Percentiles rank a stretch among this genome's conserved stretches.
These are phyloP conservation scores for Trichoderma lentiforme DNA, from an alignment of 2,329 filamentous ascomycete species.

Conservation along the genomic window DNA sequence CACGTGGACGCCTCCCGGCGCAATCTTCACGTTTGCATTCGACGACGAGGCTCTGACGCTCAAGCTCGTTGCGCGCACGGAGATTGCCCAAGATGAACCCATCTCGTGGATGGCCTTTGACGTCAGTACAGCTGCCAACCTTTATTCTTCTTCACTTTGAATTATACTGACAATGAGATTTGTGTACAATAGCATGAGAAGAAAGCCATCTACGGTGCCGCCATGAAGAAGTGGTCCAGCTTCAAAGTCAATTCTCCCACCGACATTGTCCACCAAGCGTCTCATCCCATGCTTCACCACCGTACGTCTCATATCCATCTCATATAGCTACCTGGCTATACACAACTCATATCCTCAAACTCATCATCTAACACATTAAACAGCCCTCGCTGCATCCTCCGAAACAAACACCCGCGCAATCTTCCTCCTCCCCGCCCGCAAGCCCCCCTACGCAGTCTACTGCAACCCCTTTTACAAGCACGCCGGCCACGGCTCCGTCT, in stretches of 20 bases:
- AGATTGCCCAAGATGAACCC: constrained; percentile 77
- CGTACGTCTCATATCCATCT: constrained; percentile 48
- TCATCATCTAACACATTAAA: background rate
- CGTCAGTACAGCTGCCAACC: constrained; percentile 45
- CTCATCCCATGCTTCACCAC: constrained; percentile 73
- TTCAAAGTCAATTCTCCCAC: constrained; percentile 72
- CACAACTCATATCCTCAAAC: background rate
- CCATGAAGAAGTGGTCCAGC: constrained; percentile 92
- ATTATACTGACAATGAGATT: background rate
- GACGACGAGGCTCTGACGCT: constrained; percentile 76
- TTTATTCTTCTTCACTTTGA: background rate
- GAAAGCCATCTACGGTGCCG: constrained; percentile 83
- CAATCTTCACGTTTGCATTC: constrained; percentile 86
- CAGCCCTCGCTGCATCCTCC: constrained; percentile 64
- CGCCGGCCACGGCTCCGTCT: constrained; percentile 78
- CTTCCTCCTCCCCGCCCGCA: constrained; percentile 76
- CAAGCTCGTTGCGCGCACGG: constrained; percentile 73
- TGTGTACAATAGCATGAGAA: constrained; percentile 60
- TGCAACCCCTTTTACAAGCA: constrained; percentile 88
- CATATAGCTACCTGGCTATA: background rate
- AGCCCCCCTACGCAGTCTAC: constrained; percentile 78
- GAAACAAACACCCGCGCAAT: constrained; percentile 84
- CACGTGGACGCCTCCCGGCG: constrained; percentile 85
- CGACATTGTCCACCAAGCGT: constrained; percentile 70
- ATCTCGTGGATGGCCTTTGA: constrained; percentile 95